These are phyloP conservation scores for Ceratocystis papillata DNA, from an alignment of 2,329 filamentous ascomycete genomes.

Conservation along the genomic window DNA sequence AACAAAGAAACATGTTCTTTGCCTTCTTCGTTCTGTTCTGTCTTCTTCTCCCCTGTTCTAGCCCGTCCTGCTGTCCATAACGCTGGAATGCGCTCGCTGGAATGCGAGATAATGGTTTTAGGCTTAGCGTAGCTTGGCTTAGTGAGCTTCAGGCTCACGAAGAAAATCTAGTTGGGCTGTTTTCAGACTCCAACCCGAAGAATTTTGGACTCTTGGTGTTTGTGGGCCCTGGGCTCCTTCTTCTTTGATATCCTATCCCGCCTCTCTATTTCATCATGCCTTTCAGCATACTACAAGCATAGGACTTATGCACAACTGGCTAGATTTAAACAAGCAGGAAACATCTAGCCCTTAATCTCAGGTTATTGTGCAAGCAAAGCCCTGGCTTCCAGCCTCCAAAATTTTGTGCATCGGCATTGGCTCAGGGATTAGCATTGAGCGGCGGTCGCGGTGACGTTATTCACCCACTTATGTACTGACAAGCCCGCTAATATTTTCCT, in stretches of 20 bases:
- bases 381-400: background rate
- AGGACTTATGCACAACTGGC: background rate
- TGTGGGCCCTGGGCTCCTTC: background rate
- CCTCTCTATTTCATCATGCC: background rate
- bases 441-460: too few species aligned
- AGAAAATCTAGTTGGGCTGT: background rate
- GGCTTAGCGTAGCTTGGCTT: background rate
- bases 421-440: background rate
- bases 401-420: background rate
- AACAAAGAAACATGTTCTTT: too few species aligned
- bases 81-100: slow-evolving; percentile 6
- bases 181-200: background rate
- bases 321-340: background rate
- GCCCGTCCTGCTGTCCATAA: background rate
- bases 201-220: background rate
- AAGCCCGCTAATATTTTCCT: background rate
- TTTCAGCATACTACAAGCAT: background rate
- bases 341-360: background rate
- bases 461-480: too few species aligned
- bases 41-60: too few species aligned
- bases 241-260: background rate
- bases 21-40: too few species aligned
- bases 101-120: background rate
- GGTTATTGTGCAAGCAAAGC: background rate
- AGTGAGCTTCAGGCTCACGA: too few species aligned